phyloP scores from a whole-genome alignment of 2,329 filamentous ascomycete genomes.

The Apiospora koreana region DNA sequence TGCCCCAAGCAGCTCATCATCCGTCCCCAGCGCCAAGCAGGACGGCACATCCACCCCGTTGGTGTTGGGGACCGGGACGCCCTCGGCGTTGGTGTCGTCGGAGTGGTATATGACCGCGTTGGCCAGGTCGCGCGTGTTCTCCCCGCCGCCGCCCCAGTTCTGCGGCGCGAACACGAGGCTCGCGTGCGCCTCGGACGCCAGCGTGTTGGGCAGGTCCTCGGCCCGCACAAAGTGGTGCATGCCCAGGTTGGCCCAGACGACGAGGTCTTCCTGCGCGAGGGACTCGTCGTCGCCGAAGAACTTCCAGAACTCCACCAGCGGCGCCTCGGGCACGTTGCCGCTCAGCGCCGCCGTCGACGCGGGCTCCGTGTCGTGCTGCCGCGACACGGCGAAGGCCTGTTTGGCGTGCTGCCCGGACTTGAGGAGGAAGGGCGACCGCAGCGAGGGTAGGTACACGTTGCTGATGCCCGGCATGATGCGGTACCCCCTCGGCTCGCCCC shows the following conservation, averaged over 20 bases:
- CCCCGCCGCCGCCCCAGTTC: conserved; percentile 27
- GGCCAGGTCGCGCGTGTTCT: conserved; percentile 7
- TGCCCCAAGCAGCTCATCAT: background rate
- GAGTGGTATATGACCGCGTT: background rate
- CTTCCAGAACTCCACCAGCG: conserved; percentile 41
- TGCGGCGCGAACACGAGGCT: conserved; percentile 37
- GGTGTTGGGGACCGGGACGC: background rate
- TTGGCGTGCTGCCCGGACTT: conserved; percentile 34
- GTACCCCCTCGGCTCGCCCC: conserved; percentile 41
- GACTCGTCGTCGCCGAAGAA: conserved; percentile 42
- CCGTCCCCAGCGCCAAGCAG: background rate
- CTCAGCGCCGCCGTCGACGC: conserved; percentile 31
- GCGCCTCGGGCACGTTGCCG: conserved; percentile 26
- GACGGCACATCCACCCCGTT: background rate
- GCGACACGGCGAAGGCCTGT: conserved; percentile 38
- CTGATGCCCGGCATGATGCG: conserved; percentile 35
- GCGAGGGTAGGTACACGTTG: conserved; percentile 33
- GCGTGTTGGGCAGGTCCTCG: conserved; percentile 33
- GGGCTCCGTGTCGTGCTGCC: conserved; percentile 45
- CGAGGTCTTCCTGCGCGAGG: conserved; percentile 39
- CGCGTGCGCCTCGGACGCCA: conserved; percentile 23
- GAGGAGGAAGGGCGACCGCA: conserved; percentile 32
- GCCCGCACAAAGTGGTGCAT: conserved; percentile 48
- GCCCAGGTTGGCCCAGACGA: conserved; percentile 50
- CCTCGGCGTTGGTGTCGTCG: background rate